These are phyloP conservation scores for Amphicarpaea edgeworthii DNA, from an alignment of 306 rosid genomes.

Conservation along the genomic window DNA sequence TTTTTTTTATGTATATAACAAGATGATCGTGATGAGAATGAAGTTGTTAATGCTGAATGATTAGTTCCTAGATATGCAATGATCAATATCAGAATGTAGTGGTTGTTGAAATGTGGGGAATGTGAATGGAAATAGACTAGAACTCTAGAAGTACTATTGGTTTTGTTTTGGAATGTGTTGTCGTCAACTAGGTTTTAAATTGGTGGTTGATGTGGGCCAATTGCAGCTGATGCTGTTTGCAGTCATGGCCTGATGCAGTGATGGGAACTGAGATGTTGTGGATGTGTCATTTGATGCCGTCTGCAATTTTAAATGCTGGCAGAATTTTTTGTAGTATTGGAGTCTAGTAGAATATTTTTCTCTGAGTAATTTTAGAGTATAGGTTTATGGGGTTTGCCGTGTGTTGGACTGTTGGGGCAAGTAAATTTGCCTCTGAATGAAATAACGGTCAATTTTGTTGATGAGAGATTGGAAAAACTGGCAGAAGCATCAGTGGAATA, in stretches of 20 bases:
- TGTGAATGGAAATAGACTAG: neutral
- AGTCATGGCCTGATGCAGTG: neutral
- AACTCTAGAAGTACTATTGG: slow-evolving; percentile 6
- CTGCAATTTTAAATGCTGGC: neutral
- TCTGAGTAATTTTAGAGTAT: slow-evolving; percentile 6
- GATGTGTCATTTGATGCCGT: neutral
- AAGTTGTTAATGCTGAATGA: neutral
- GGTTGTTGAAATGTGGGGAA: slow-evolving; percentile 3
- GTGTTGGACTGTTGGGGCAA: neutral
- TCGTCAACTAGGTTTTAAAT: neutral
- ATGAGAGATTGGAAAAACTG: neutral
- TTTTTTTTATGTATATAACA: neutral
- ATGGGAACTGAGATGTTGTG: neutral
- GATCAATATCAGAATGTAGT: slow-evolving; percentile 5
- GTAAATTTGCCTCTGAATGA: neutral
- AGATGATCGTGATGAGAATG: slow-evolving; percentile 22
- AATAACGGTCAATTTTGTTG: neutral
- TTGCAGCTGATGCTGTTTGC: neutral
- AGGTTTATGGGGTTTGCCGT: neutral
- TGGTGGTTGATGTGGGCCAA: neutral
- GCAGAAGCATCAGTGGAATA: neutral
- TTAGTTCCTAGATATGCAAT: neutral
- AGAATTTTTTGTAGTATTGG: neutral
- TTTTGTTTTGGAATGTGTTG: slow-evolving; percentile 25
- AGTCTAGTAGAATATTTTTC: neutral